Evolutionary conservation across 176 grass and related monocot species (phyloP), one percentile per base, ranked within the genome.

Genomic region (Pharus latifolius): DNA sequence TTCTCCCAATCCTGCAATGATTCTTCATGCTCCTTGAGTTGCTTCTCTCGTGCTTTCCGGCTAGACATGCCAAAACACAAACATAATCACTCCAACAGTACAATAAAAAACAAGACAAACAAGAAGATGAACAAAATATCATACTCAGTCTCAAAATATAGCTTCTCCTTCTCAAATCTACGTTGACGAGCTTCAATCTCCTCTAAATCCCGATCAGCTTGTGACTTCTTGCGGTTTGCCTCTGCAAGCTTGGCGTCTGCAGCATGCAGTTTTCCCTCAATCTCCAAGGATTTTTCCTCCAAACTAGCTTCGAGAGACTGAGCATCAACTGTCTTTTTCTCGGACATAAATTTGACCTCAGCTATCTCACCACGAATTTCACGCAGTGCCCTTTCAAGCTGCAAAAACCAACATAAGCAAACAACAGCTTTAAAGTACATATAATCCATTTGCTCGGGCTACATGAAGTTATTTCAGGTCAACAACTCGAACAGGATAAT

Each of bases 181-280:
- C 81, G 87, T 49, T 98, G 84, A n/a, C 84, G 89, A 50, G 79
- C 71, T 63, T 90, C 84, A 24, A 73, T 65, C 45, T 98, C 95
- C 50, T 94, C 95, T 45, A 98, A 78, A 77, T 88, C 91, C 13
- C 84, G 74, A 31, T 93, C 87, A 67, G 84, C 84, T 52, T 98
- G 90, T 28, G 90, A 93, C 50, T 78, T 93, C 72, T 91, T 98
- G 17, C 95, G 90, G 65, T 83, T 93, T 59, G 90, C 90, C 71
- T 98, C 95, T 72, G 95, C 95, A 70, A 98, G 95, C 82, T 85
- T 90, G 31, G 95, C 95, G 72, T 98, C 90, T 48, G 90, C 90
- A 56, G 87, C 88, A 87, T 93, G 86, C 30, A 92, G 74, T 69
- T 88, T 93, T 20, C 62, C 84, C 70, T 93, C 95, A 13, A 94